phyloP scores from a whole-genome alignment of 73 alveolate species.

The Paramecium octaurelia region DNA sequence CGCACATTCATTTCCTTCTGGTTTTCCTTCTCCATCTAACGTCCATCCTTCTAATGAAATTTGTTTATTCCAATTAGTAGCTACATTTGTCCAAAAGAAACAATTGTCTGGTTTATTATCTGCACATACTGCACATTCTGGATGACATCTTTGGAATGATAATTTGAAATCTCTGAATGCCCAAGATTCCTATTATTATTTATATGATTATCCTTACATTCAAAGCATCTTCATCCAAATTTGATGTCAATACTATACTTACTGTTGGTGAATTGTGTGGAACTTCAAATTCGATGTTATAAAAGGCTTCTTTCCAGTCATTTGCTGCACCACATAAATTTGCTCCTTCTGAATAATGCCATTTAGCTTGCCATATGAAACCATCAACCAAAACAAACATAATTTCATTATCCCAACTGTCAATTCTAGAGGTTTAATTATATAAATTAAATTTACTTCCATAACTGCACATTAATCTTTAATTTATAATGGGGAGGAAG shows the following conservation, averaged over 20 bases:
- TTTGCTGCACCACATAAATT: constrained; percentile 13
- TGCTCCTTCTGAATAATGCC: constrained; percentile 42
- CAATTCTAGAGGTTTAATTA: neutral
- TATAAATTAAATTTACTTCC: neutral
- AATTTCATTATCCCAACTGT: constrained; percentile 42
- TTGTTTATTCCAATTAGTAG: neutral
- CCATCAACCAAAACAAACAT: constrained; percentile 45
- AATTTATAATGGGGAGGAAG: constrained; percentile 45
- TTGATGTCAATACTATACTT: constrained; percentile 9
- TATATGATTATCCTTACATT: too few relatives aligned
- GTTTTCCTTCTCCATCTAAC: constrained; percentile 33
- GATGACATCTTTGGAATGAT: constrained; percentile 1
- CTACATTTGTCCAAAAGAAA: neutral
- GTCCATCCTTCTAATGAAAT: constrained; percentile 42
- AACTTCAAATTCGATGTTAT: constrained; percentile 36
- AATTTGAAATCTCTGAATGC: constrained; percentile 39
- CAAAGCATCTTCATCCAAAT: constrained; percentile 48
- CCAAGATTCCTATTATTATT: constrained; percentile 29
- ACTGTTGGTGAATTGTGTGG: constrained; percentile 47
- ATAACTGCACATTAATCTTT: constrained; percentile 32
- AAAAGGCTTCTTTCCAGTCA: constrained; percentile 36
- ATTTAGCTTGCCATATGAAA: constrained; percentile 41
- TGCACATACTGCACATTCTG: neutral
- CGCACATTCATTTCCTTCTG: constrained; percentile 38
- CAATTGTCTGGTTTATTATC: constrained; percentile 18